A percentile compares a stretch with the other conserved stretches of the same genome.
These are phyloP conservation scores for Glonium stellatum DNA, from an alignment of 495 filamentous ascomycete genomes.

Conservation along the genomic window DNA sequence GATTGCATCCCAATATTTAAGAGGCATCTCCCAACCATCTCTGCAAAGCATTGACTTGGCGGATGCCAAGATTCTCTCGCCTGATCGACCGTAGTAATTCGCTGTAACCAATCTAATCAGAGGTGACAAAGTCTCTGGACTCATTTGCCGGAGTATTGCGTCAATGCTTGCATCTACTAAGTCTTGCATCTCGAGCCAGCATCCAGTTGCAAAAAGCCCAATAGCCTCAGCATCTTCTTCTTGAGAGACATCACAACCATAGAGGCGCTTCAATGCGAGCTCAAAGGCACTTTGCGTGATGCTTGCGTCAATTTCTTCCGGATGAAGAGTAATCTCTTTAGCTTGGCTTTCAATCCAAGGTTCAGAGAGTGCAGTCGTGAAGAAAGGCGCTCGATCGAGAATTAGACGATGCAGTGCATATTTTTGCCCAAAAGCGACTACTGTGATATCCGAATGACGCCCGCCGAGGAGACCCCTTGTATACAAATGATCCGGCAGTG, in stretches of 20 bases:
- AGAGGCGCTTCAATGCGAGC: slow-evolving; percentile 50
- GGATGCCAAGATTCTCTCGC: slow-evolving; percentile 48
- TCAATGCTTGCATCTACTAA: slow-evolving; percentile 50
- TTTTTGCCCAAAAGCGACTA: slow-evolving; percentile 47
- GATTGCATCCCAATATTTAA: slow-evolving; percentile 52
- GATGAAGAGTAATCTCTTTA: slow-evolving; percentile 49
- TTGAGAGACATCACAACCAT: slow-evolving; percentile 42
- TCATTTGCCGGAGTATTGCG: slow-evolving; percentile 49
- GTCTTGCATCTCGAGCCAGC: slow-evolving; percentile 55
- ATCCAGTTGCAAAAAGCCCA: slow-evolving; percentile 52
- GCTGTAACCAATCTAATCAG: slow-evolving; percentile 49
- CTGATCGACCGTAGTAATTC: slow-evolving; percentile 53
- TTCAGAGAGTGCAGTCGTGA: slow-evolving; percentile 48
- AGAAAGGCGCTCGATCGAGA: slow-evolving; percentile 54
- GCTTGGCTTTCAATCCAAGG: slow-evolving; percentile 53
- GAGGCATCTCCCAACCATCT: slow-evolving; percentile 54
- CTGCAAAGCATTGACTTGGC: slow-evolving; percentile 55
- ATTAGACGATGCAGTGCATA: slow-evolving; percentile 52
- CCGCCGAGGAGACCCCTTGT: slow-evolving; percentile 50
- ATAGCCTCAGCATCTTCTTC: slow-evolving; percentile 52
- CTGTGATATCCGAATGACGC: slow-evolving; percentile 50
- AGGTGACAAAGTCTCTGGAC: slow-evolving; percentile 40
- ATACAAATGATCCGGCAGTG: slow-evolving; percentile 51
- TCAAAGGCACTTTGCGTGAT: slow-evolving; percentile 53
- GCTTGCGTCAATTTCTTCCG: slow-evolving; percentile 50